phyloP scores from a whole-genome alignment of 371 early-diverging fungal genomes.

The Actinomucor elegans region DNA sequence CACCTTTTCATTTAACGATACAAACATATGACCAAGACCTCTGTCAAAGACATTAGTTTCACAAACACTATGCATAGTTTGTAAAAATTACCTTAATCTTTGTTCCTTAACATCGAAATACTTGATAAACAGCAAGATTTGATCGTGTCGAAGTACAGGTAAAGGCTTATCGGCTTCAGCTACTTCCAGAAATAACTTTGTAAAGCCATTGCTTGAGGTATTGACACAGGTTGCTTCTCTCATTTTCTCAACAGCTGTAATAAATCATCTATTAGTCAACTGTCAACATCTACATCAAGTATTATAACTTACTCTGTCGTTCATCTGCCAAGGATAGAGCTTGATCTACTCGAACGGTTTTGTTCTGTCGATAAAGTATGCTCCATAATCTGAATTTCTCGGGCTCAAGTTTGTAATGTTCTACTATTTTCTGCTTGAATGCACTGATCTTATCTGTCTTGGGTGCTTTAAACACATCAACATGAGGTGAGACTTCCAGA shows the following conservation, averaged over 20 bases:
- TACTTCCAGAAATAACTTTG: conserved; percentile 40
- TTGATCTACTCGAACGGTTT: conserved; percentile 79
- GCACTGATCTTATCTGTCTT: conserved; percentile 58
- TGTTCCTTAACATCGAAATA: conserved; percentile 75
- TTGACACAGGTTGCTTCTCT: conserved; percentile 24
- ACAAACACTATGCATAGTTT: too few relatives aligned
- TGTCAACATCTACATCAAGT: background rate
- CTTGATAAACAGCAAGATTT: conserved; percentile 75
- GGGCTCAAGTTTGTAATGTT: conserved; percentile 46
- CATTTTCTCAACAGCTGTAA: conserved; percentile 32
- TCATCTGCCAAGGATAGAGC: conserved; percentile 50
- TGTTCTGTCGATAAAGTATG: conserved; percentile 79
- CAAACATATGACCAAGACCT: conserved; percentile 67
- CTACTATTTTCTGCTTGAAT: conserved; percentile 56
- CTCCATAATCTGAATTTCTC: conserved; percentile 83
- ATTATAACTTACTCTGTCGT: conserved; percentile 39
- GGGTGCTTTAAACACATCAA: conserved; percentile 49
- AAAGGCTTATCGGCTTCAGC: conserved; percentile 28
- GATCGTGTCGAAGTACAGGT: conserved; percentile 35
- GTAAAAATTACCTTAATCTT: conserved; percentile 57
- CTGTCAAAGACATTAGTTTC: conserved; percentile 28
- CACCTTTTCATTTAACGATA: conserved; percentile 58
- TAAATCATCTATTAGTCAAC: background rate
- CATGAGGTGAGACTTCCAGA: conserved; percentile 29
- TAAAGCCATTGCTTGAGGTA: conserved; percentile 21